Evolutionary conservation across 352 stramenopile species (phyloP), one percentile per base, ranked within the genome.

Genomic region (Pythium brassicae): DNA sequence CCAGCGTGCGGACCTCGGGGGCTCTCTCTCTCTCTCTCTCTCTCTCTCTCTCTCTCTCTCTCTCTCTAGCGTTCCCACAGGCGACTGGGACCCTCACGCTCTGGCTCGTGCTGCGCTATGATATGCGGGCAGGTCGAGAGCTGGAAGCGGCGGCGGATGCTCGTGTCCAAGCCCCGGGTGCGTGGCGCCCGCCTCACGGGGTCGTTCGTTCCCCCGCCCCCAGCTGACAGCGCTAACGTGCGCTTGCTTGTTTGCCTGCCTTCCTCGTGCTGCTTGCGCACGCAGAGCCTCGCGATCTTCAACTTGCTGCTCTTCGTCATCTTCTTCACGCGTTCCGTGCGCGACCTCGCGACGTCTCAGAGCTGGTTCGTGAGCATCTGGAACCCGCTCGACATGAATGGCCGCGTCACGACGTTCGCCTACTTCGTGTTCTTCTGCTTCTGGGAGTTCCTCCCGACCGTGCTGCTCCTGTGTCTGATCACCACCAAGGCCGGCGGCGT

Each of bases 391-490:
- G 83, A 94, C 55, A 88, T 92, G 78, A 91, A 87, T 44, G 82
- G 81, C 55, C 76, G 83, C 50, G 82, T 92, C 53, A 90, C 82
- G 32, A 85, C 81, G 35, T 81, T 88, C 40, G 70, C 70, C 15
- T 89, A 84, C 63, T 94, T 94, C 54, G 57, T 90, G 11, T 89
- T 92, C 67, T 92, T 92, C 62, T 91, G 83, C 71, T 89, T 92
- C 53, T 94, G 84, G 84, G 84, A 94, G 64, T 92, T 94, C 54
- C 59, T 94, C 29, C 84, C 84, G 10, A 94, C 84, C 22, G 62
- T 94, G 32, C 55, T 94, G 34, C 56, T 94, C 64, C 78, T 94
- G 22, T 87, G 77, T 53, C 65, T 94, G 32, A 83, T 94, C 65
- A 87, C 82, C 12, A 89, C 84, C 45, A 92, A 94, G 53, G 82